These are phyloP conservation scores for Moesziomyces sp. DNA, from an alignment of 1,284 basidiomycete species.

Conservation along the genomic window DNA sequence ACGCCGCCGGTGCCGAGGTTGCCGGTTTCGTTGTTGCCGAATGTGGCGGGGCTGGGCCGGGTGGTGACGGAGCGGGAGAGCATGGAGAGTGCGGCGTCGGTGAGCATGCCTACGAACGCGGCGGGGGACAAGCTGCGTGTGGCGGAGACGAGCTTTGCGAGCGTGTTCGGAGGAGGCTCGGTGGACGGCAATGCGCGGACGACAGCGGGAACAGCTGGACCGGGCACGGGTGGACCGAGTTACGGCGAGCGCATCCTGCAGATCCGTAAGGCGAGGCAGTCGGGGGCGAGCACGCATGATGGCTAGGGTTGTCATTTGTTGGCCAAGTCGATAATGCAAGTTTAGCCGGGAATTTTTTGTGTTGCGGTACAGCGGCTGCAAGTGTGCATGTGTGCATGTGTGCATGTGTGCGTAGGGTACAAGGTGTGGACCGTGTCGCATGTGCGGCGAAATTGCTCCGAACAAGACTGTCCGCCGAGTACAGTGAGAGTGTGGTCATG, in stretches of 20 bases:
- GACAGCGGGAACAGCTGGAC: not conserved
- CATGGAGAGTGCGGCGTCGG: constrained; percentile 22
- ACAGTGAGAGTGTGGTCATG: too few relatives aligned
- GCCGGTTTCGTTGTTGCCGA: constrained; percentile 29
- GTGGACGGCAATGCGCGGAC: constrained; percentile 1
- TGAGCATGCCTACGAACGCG: not conserved
- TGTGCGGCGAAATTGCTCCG: too few relatives aligned
- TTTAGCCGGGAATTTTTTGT: too few relatives aligned
- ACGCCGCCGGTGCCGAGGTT: constrained; percentile 16
- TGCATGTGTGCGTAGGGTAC: too few relatives aligned
- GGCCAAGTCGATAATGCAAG: too few relatives aligned
- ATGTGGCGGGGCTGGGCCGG: constrained; percentile 11
- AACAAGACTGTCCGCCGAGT: too few relatives aligned
- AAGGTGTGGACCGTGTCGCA: too few relatives aligned
- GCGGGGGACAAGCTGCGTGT: not conserved
- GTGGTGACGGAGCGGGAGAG: constrained; percentile 19
- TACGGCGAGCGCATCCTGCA: constrained; percentile 36
- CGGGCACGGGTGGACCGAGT: constrained; percentile 9
- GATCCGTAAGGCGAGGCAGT: constrained; percentile 39
- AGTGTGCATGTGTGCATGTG: too few relatives aligned
- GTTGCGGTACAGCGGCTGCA: too few relatives aligned
- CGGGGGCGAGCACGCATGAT: constrained; percentile 6
- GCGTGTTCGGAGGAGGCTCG: constrained; percentile 14
- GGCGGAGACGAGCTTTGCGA: constrained; percentile 10
- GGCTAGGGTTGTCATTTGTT: too few relatives aligned